Evolutionary conservation across 768 basidiomycete species (phyloP), one percentile per base, ranked within the genome.

Genomic region (Lentinula lateritia): DNA sequence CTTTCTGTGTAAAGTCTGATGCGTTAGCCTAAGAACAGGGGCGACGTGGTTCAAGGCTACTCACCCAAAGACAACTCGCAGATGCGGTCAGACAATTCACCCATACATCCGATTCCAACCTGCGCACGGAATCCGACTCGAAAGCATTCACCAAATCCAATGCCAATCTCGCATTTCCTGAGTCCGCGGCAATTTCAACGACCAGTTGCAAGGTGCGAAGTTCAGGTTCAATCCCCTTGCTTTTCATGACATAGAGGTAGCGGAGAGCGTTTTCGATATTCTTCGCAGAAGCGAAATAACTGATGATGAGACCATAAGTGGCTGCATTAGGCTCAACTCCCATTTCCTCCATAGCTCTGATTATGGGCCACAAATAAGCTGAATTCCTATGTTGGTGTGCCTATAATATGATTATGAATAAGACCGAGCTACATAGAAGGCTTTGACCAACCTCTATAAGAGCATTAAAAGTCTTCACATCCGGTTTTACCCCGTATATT

Each of bases 201-300:
- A 91, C 71, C 9, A 70, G 73, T 62, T 86, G 80, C 0, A 80
- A 79, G 4, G 83, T 78, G 8, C 71, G 68, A 12, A 85, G 69
- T 18, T 78, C 77, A 0, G 87, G 85, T 1, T 78, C 70, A 1
- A 92, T 66, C 1, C 80, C 80, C 12, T 74, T 74, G 12, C 57
- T 61, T 55, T 80, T 79, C 85, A 92, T 86, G 50, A 82, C 74
- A n/a, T 83, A 74, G 39, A 92, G 73, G 56, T 80, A 76, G 50
- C 83, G 82, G 32, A 95, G 71, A 5, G 85, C 84, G 60, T 83
- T 77, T 70, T 94, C 92, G 18, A 91, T 68, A 65, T 89, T 86
- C 43, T 76, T 75, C 7, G 77, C 73, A 0, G 68, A 61, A 5
- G 75, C 71, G 52, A 79, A 78, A 39, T 82, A 80, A 35, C 67